phyloP scores from a whole-genome alignment of 495 filamentous ascomycete genomes.

The Lasiosphaeria ovina region DNA sequence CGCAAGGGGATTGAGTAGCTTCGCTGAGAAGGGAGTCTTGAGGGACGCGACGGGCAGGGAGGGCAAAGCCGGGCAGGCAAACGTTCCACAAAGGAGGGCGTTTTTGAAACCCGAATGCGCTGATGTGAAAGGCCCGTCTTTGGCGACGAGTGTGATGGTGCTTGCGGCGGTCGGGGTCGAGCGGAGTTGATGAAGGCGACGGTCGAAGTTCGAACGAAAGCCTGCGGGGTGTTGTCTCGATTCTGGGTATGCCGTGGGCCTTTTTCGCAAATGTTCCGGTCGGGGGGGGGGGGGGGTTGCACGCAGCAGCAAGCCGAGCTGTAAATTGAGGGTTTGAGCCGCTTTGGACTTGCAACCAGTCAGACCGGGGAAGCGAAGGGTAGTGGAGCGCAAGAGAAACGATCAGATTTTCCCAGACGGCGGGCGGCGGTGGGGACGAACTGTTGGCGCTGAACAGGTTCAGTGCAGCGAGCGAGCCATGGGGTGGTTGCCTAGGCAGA shows the following conservation, averaged over 20 bases:
- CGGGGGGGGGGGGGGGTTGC: slow-evolving; percentile 15
- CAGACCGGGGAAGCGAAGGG: slow-evolving; percentile 8
- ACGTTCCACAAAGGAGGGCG: background rate
- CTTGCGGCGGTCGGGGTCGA: background rate
- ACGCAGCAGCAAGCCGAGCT: slow-evolving; percentile 10
- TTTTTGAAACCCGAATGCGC: background rate
- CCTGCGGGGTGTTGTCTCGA: no score
- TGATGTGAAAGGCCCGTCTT: background rate
- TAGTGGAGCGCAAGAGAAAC: slow-evolving; percentile 14
- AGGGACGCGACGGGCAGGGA: background rate
- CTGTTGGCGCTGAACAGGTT: background rate
- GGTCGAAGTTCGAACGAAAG: no score
- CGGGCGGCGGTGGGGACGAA: slow-evolving; percentile 1
- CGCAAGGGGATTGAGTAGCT: background rate
- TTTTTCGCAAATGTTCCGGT: slow-evolving; percentile 24
- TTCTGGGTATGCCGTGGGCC: slow-evolving; percentile 10
- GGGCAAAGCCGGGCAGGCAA: background rate
- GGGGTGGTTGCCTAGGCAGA: background rate
- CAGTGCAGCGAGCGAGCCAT: background rate
- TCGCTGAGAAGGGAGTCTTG: background rate
- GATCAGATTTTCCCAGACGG: background rate
- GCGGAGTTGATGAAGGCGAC: slow-evolving; percentile 1
- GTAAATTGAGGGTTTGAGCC: slow-evolving; percentile 20
- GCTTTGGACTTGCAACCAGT: slow-evolving; percentile 17
- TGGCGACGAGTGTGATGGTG: background rate